phyloP scores from a whole-genome alignment of 306 rosid species.

The Prinsepia uniflora region DNA sequence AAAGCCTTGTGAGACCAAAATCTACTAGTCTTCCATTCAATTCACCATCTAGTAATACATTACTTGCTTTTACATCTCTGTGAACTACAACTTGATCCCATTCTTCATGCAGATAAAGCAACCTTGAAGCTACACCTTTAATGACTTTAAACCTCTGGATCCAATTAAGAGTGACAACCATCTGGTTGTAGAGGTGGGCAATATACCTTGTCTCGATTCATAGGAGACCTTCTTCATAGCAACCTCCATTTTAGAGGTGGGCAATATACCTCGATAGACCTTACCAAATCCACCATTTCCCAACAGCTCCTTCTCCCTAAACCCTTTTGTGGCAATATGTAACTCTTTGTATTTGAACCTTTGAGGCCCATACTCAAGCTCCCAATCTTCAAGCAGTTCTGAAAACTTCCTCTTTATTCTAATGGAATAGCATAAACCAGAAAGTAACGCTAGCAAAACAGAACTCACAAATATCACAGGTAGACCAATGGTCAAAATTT shows the following conservation, averaged over 20 bases:
- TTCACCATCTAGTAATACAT: constrained; percentile 31
- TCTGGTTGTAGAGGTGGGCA: constrained; percentile 15
- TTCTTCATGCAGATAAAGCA: constrained; percentile 32
- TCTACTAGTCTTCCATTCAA: constrained; percentile 31
- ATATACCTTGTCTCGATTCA: constrained; percentile 38
- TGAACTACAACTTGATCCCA: constrained; percentile 39
- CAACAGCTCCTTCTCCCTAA: constrained; percentile 28
- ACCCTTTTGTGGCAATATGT: constrained; percentile 37
- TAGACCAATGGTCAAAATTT: constrained; percentile 22
- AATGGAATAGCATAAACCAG: constrained; percentile 20
- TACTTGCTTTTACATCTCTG: constrained; percentile 40
- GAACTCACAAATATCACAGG: constrained; percentile 9
- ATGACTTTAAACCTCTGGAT: constrained; percentile 29
- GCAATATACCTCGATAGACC: constrained; percentile 29
- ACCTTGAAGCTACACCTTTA: constrained; percentile 31
- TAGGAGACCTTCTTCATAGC: constrained; percentile 35
- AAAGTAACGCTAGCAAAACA: constrained; percentile 6
- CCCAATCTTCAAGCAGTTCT: constrained; percentile 39
- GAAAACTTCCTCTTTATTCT: constrained; percentile 26
- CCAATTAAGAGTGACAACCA: constrained; percentile 24
- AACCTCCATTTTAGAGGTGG: constrained; percentile 22
- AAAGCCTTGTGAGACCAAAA: constrained; percentile 36
- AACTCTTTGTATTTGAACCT: constrained; percentile 37
- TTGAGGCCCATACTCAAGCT: constrained; percentile 35
- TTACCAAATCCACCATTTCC: constrained; percentile 35